A percentile compares a stretch with the other conserved stretches of the same genome.
Evolutionary conservation across 257 asterid genomes (phyloP).

Genomic region (Jacaranda mimosifolia): DNA sequence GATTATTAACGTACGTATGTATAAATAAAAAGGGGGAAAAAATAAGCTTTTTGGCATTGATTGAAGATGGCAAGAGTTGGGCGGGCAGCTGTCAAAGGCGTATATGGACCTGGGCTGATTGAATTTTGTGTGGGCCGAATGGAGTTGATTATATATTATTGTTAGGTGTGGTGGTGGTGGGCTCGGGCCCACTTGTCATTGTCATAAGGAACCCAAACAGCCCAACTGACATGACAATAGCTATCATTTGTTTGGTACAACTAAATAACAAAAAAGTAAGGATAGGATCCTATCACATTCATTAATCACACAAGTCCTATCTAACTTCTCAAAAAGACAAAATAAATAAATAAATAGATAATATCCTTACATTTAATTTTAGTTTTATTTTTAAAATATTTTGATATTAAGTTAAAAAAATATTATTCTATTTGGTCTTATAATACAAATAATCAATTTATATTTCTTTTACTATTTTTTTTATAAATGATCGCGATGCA

Average conservation of each 20-base stretch:
- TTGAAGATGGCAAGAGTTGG: neutral
- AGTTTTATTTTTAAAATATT: too few relatives aligned
- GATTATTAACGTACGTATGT: too few relatives aligned
- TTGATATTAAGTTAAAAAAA: too few relatives aligned
- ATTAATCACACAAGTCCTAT: neutral
- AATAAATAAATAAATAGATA: neutral
- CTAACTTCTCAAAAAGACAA: neutral
- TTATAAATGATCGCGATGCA: too few relatives aligned
- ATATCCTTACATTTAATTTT: too few relatives aligned
- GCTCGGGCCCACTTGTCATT: conserved; percentile 34
- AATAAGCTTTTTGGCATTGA: neutral
- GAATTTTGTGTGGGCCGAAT: conserved; percentile 23
- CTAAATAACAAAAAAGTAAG: neutral
- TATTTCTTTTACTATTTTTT: too few relatives aligned
- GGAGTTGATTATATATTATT: conserved; percentile 2
- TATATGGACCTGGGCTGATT: conserved; percentile 18
- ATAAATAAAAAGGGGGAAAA: too few relatives aligned
- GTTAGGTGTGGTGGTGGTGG: conserved; percentile 20
- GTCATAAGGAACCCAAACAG: conserved; percentile 4
- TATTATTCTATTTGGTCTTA: too few relatives aligned
- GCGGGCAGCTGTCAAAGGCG: conserved; percentile 10
- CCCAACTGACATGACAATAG: conserved; percentile 20
- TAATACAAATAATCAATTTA: too few relatives aligned
- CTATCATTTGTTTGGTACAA: conserved; percentile 28
- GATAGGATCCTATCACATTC: neutral